phyloP scores from a whole-genome alignment of 2,329 filamentous ascomycete species.

The Hypoxylon sp. region DNA sequence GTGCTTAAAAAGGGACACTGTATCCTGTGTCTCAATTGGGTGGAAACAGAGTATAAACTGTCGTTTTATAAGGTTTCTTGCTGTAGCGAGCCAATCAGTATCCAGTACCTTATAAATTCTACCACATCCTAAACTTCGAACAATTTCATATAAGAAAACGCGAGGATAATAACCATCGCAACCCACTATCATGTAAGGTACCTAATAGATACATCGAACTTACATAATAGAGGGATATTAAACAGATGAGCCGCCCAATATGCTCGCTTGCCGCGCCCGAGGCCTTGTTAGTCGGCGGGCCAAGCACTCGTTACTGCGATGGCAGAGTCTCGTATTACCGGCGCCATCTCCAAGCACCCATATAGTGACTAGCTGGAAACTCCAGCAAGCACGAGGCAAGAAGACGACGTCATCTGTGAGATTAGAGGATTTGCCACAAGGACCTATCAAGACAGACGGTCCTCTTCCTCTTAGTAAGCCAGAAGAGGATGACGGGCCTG shows the following conservation, averaged over 20 bases:
- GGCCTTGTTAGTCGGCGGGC: constrained; percentile 23
- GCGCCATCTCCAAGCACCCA: neutral
- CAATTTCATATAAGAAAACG: constrained; percentile 8
- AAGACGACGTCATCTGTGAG: constrained; percentile 69
- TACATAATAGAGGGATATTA: neutral
- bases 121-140: constrained; percentile 5
- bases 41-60: constrained; percentile 20
- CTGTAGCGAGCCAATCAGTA: constrained; percentile 20
- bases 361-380: neutral
- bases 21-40: constrained; percentile 2
- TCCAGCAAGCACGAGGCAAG: constrained; percentile 62
- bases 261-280: constrained; percentile 43
- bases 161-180: neutral
- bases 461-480: constrained; percentile 21
- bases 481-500: constrained; percentile 59
- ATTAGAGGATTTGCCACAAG: constrained; percentile 71
- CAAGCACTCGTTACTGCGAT: constrained; percentile 16
- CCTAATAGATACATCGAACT: neutral
- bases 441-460: constrained; percentile 52
- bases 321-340: neutral
- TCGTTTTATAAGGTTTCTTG: constrained; percentile 4
- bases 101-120: constrained; percentile 9
- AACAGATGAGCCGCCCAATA: constrained; percentile 37
- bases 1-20: neutral
- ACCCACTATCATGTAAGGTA: neutral